Percentiles rank a stretch among this genome's conserved stretches.
Conservation (phyloP, 805 yeast species). For the Hanseniaspora pseudoguilliermondii region DNA sequence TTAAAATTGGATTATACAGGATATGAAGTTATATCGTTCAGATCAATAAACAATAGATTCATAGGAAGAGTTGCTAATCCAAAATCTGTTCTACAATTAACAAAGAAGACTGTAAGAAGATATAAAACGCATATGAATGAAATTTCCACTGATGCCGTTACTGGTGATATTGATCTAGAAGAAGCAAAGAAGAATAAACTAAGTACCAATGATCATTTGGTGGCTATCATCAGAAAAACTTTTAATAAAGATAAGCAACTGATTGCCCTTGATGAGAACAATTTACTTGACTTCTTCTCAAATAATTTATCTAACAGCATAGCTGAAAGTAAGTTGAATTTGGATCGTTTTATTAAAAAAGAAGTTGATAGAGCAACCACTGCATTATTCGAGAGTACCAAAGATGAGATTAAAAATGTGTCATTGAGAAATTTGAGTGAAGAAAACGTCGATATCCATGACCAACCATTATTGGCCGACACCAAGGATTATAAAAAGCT, state of each 20-base stretch:
- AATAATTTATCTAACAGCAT: constrained; percentile 5
- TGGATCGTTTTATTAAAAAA: constrained; percentile 60
- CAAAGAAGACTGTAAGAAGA: constrained; percentile 33
- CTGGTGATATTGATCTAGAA: constrained; percentile 10
- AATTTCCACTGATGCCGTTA: background rate
- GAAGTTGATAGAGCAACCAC: constrained; percentile 48
- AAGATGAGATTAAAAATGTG: constrained; percentile 5
- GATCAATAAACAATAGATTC: constrained; percentile 78
- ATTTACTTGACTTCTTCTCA: constrained; percentile 1
- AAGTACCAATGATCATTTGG: constrained; percentile 8
- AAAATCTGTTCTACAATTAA: constrained; percentile 69
- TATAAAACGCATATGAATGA: constrained; percentile 11
- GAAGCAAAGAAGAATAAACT: constrained; percentile 8
- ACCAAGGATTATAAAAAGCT: constrained; percentile 6
- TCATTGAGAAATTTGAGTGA: background rate
- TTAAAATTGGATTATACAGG: constrained; percentile 80
- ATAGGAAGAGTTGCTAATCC: constrained; percentile 84
- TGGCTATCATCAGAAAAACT: background rate
- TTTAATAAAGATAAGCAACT: background rate
- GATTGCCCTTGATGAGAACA: constrained; percentile 4
- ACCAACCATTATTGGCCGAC: background rate
- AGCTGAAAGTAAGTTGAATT: constrained; percentile 17
- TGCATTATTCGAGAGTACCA: constrained; percentile 5
- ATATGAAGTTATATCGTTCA: constrained; percentile 38
- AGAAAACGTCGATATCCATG: background rate